Percentiles rank a stretch among this genome's conserved stretches.
phyloP scores from a whole-genome alignment of 2,329 filamentous ascomycete genomes.

The Grosmannia penicillata region DNA sequence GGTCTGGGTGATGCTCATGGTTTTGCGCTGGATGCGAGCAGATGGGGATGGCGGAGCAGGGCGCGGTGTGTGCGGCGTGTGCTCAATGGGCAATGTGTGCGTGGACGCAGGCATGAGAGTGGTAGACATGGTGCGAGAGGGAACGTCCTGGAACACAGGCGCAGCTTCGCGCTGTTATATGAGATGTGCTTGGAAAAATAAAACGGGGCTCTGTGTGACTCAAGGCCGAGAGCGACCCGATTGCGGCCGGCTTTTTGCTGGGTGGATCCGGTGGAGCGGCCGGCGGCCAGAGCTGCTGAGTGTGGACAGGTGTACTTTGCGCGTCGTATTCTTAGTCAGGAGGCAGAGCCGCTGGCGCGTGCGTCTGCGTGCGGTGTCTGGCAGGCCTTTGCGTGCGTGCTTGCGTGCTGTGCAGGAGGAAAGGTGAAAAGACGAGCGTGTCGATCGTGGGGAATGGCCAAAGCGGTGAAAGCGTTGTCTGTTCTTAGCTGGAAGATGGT shows the following conservation, averaged over 20 bases:
- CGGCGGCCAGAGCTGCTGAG: neutral
- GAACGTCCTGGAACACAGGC: neutral
- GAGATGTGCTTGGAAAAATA: neutral
- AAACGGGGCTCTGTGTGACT: constrained; percentile 5
- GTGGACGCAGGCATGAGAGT: too few species aligned
- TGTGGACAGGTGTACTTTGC: too few species aligned
- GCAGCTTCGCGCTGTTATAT: too few species aligned
- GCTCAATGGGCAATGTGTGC: neutral
- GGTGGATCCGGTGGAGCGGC: constrained; percentile 1
- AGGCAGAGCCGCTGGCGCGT: too few species aligned
- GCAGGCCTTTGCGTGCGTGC: neutral
- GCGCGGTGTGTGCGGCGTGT: neutral
- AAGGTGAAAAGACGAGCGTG: too few species aligned
- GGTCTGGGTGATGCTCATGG: constrained; percentile 95
- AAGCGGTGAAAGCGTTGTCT: too few species aligned
- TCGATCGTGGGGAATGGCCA: too few species aligned
- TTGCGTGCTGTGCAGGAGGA: too few species aligned
- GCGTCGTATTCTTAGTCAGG: too few species aligned
- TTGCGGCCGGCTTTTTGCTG: constrained; percentile 8
- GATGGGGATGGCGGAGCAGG: neutral
- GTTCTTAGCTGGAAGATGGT: too few species aligned
- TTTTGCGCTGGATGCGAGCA: constrained; percentile 46
- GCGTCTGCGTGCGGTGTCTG: too few species aligned
- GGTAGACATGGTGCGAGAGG: neutral
- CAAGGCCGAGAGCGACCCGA: constrained; percentile 9